A percentile compares a stretch with the other conserved stretches of the same genome.
These are phyloP conservation scores for Davidsoniella australis DNA, from an alignment of 2,329 filamentous ascomycete genomes.

Conservation along the genomic window DNA sequence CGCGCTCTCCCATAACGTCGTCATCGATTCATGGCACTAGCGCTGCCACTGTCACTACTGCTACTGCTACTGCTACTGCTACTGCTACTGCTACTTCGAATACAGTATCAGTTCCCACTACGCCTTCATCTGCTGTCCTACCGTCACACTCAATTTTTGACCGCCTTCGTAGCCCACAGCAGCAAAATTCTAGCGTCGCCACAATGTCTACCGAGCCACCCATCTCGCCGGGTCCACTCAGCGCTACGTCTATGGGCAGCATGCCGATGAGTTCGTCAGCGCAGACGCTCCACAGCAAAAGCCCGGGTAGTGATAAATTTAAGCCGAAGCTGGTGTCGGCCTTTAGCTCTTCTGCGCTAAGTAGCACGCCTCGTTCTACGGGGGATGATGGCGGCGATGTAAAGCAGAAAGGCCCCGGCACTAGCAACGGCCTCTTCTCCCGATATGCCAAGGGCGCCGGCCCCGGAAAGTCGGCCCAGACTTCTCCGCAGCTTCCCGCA, in stretches of 20 bases:
- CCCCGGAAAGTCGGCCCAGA: background rate
- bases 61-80: background rate
- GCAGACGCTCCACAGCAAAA: background rate
- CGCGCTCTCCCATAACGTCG: background rate
- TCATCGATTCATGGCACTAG: background rate
- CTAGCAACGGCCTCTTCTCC: background rate
- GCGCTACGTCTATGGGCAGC: background rate
- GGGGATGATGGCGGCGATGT: background rate
- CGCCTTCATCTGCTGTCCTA: no score
- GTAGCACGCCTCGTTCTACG: slow-evolving; percentile 2
- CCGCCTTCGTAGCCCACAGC: no score
- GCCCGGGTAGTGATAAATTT: background rate
- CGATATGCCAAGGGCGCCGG: background rate
- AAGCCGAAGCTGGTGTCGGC: slow-evolving; percentile 4
- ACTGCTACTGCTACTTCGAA: background rate
- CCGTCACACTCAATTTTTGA: no score
- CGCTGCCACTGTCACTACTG: background rate
- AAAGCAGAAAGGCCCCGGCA: background rate
- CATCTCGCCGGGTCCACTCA: background rate
- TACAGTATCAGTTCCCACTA: background rate
- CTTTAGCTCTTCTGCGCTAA: slow-evolving; percentile 4
- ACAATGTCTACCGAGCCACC: no score
- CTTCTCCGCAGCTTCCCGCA: background rate
- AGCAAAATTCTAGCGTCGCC: no score
- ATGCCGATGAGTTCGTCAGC: no score